Evolutionary conservation across 148 eudicot genomes (phyloP).

Genomic region (Bassia scoparia): DNA sequence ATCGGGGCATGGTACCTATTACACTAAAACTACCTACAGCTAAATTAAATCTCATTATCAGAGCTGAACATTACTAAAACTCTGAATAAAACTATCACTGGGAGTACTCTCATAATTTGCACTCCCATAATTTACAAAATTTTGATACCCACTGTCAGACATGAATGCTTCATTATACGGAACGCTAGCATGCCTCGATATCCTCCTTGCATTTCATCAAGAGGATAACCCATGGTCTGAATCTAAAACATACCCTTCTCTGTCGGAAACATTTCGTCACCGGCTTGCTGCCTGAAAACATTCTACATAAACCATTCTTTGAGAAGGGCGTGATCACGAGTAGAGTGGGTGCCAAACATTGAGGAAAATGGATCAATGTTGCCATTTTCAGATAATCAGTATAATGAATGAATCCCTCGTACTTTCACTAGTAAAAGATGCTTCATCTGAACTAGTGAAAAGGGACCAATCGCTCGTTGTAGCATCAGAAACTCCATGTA

Average conservation of each 20-base stretch:
- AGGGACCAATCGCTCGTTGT: constrained; percentile 86
- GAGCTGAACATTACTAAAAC: constrained; percentile 33
- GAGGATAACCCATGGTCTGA: constrained; percentile 32
- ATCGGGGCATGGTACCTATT: constrained; percentile 39
- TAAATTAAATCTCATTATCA: constrained; percentile 20
- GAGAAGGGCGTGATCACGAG: constrained; percentile 41
- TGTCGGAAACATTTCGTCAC: constrained; percentile 46
- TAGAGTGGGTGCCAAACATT: constrained; percentile 37
- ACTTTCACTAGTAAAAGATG: constrained; percentile 90
- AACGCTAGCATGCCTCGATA: constrained; percentile 17
- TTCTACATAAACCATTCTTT: constrained; percentile 55
- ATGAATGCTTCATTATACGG: constrained; percentile 26
- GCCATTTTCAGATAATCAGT: constrained; percentile 54
- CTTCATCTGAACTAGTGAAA: constrained; percentile 97
- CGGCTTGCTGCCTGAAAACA: constrained; percentile 55
- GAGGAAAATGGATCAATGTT: constrained; percentile 51
- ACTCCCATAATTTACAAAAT: constrained; percentile 40
- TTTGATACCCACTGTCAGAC: constrained; percentile 27
- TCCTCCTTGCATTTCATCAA: constrained; percentile 20
- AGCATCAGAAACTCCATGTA: constrained; percentile 53
- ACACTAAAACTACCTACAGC: constrained; percentile 23
- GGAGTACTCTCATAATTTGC: background rate
- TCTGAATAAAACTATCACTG: constrained; percentile 30
- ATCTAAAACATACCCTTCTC: constrained; percentile 43
- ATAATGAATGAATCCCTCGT: constrained; percentile 80